These are phyloP conservation scores for Mycena polygramma DNA, from an alignment of 768 basidiomycete species.

Conservation along the genomic window DNA sequence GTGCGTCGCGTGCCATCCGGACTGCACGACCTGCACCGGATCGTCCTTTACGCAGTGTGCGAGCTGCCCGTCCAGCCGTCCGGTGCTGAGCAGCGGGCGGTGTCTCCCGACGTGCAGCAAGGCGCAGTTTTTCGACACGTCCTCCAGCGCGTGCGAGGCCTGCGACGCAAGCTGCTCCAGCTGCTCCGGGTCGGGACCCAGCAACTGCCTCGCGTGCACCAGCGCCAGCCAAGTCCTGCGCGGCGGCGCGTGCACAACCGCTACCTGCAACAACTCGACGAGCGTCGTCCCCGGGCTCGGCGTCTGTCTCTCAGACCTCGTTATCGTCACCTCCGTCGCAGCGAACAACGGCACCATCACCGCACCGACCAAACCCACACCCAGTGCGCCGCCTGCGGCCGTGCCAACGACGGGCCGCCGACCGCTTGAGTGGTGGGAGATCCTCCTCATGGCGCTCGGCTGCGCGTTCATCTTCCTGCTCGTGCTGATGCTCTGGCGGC, in stretches of 20 bases:
- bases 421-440: constrained; percentile 84
- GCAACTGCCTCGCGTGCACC: constrained; percentile 81
- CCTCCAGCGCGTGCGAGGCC: constrained; percentile 72
- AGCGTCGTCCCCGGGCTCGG: constrained; percentile 79
- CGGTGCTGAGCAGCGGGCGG: constrained; percentile 80
- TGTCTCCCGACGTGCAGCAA: constrained; percentile 85
- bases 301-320: constrained; percentile 83
- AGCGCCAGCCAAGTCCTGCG: constrained; percentile 72
- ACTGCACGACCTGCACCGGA: constrained; percentile 89
- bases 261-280: constrained; percentile 69
- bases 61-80: constrained; percentile 74
- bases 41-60: constrained; percentile 83
- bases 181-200: constrained; percentile 77
- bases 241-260: constrained; percentile 72
- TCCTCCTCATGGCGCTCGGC: constrained; percentile 85
- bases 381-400: constrained; percentile 66
- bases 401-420: constrained; percentile 54
- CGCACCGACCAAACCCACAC: constrained; percentile 57
- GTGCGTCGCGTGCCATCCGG: constrained; percentile 86
- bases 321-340: constrained; percentile 62
- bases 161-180: constrained; percentile 86
- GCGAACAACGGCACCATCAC: constrained; percentile 57
- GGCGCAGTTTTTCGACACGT: constrained; percentile 78
- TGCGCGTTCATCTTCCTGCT: constrained; percentile 83
- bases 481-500: constrained; percentile 77